phyloP scores from a whole-genome alignment of 176 grass and related monocot species.

The Metroxylon sagu region DNA sequence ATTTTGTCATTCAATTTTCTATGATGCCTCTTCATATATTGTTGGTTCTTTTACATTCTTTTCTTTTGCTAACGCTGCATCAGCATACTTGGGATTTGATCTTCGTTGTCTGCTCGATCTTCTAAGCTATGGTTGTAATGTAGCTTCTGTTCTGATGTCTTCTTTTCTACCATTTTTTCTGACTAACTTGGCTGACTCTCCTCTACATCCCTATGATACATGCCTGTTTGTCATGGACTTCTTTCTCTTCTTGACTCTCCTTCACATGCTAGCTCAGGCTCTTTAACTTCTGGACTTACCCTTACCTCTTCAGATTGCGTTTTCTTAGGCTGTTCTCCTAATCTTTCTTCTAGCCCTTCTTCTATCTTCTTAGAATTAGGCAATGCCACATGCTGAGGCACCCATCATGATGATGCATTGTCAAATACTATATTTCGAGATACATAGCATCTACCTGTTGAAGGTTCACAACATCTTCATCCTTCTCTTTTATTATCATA shows the following conservation, averaged over 20 bases:
- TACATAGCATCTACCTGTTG: not conserved
- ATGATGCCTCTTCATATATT: too few relatives aligned
- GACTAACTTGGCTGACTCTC: too few relatives aligned
- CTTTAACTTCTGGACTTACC: too few relatives aligned
- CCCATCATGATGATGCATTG: not conserved
- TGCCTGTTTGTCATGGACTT: too few relatives aligned
- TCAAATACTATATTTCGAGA: not conserved
- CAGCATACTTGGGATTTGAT: not conserved
- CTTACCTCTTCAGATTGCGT: too few relatives aligned
- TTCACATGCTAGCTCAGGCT: too few relatives aligned
- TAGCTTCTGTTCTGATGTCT: not conserved
- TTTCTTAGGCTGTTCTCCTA: too few relatives aligned
- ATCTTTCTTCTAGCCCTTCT: not conserved
- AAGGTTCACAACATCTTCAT: conserved; percentile 7
- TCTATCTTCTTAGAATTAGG: not conserved
- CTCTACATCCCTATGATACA: too few relatives aligned
- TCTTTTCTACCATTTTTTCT: not conserved
- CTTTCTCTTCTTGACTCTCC: too few relatives aligned
- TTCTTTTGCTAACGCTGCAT: not conserved
- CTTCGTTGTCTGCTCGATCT: not conserved
- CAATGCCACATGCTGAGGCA: not conserved
- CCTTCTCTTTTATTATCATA: conserved; percentile 19
- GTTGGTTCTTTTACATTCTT: too few relatives aligned
- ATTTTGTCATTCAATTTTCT: too few relatives aligned
- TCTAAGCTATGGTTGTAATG: not conserved